These are phyloP conservation scores for Sugiyamaella castrensis DNA, from an alignment of 1,139 yeast genomes.

Conservation along the genomic window DNA sequence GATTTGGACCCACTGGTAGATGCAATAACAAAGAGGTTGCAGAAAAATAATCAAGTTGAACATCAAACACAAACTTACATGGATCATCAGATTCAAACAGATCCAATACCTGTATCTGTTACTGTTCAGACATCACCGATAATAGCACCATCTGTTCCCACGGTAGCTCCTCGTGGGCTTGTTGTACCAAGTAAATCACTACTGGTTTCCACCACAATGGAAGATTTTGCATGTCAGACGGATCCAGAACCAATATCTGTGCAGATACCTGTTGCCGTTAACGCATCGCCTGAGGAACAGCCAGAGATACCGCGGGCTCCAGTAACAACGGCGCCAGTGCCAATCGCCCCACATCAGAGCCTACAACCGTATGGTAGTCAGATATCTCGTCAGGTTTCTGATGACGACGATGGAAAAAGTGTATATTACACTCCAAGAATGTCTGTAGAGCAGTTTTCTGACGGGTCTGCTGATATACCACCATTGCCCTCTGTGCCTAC, in stretches of 20 bases:
- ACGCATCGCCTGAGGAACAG: not conserved
- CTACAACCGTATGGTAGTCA: not conserved
- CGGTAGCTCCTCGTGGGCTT: not conserved
- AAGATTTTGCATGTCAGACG: conserved; percentile 4
- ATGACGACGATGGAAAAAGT: conserved; percentile 18
- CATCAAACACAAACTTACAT: conserved; percentile 14
- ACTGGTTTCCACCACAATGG: conserved; percentile 5
- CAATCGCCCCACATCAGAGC: not conserved
- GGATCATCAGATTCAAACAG: conserved; percentile 26
- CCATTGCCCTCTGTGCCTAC: not conserved
- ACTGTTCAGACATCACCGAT: conserved; percentile 1
- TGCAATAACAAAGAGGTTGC: conserved; percentile 25
- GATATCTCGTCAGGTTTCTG: not conserved
- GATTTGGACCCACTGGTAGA: conserved; percentile 27
- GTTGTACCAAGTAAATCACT: not conserved
- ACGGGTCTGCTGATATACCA: not conserved
- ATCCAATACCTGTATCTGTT: conserved; percentile 10
- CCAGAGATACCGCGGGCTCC: not conserved
- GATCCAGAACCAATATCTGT: not conserved
- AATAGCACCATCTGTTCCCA: not conserved
- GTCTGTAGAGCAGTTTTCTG: conserved; percentile 1
- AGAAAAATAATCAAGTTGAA: conserved; percentile 11
- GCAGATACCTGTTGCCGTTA: too few relatives aligned
- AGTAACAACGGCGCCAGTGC: not conserved
- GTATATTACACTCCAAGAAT: conserved; percentile 25